These are phyloP conservation scores for Pichia sp. DNA, from an alignment of 1,139 yeast genomes.

Conservation along the genomic window DNA sequence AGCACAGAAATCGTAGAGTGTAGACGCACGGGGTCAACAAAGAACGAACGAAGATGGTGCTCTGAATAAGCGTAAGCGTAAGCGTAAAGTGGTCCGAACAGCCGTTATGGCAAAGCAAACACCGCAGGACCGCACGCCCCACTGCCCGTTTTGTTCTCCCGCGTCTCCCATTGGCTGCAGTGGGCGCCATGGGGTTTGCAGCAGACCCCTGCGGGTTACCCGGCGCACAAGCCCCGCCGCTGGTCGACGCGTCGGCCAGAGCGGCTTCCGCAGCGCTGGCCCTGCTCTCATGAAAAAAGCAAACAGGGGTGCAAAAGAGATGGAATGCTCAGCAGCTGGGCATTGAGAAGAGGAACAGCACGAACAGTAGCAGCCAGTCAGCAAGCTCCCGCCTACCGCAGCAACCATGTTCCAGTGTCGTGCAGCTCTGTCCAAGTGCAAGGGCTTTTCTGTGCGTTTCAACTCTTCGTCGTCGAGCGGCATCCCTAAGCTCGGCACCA, in stretches of 20 bases:
- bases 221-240: too few species aligned
- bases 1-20: neutral
- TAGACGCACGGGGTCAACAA: too few species aligned
- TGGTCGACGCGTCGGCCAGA: too few species aligned
- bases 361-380: too few species aligned
- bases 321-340: neutral
- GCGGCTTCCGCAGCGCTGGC: too few species aligned
- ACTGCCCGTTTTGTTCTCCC: neutral
- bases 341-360: neutral
- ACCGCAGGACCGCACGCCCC: neutral
- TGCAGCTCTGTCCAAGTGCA: neutral
- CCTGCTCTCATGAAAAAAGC: too few species aligned
- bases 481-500: constrained; percentile 27
- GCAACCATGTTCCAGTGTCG: constrained; percentile 2
- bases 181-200: neutral
- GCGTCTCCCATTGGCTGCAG: neutral
- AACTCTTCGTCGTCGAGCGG: neutral
- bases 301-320: neutral
- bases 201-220: too few species aligned
- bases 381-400: neutral
- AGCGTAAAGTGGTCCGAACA: neutral
- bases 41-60: too few species aligned
- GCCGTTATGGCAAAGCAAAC: neutral
- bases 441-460: constrained; percentile 2
- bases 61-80: neutral